Conservation (phyloP, 257 asterid species). For the Dorcoceras hygrometricum region DNA sequence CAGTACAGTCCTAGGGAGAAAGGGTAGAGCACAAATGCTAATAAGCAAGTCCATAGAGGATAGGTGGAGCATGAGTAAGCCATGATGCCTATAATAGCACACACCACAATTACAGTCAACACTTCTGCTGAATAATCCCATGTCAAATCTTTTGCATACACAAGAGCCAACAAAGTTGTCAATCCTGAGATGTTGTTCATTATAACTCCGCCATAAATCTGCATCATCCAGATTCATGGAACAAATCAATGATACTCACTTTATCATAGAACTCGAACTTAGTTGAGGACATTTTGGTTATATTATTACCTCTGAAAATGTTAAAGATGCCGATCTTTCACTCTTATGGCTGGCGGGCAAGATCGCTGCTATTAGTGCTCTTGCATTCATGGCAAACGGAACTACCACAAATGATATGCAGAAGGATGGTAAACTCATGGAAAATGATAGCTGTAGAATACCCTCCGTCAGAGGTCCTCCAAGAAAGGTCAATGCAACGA, state of each 20-base stretch:
- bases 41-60: constrained; percentile 51
- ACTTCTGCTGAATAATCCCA: constrained; percentile 72
- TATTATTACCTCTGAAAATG: constrained; percentile 59
- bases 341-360: constrained; percentile 54
- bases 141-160: constrained; percentile 50
- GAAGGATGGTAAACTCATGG: constrained; percentile 47
- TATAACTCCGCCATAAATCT: constrained; percentile 59
- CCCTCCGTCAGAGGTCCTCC: constrained; percentile 50
- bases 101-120: constrained; percentile 40
- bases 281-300: background rate
- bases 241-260: background rate
- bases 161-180: constrained; percentile 43
- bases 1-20: constrained; percentile 42
- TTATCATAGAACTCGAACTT: background rate
- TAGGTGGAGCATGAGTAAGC: constrained; percentile 40
- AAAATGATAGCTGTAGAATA: constrained; percentile 40
- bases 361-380: constrained; percentile 43
- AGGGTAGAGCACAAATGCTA: constrained; percentile 52
- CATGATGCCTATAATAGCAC: constrained; percentile 39
- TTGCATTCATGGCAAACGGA: constrained; percentile 51
- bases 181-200: constrained; percentile 64
- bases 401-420: constrained; percentile 53
- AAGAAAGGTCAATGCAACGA: constrained; percentile 40
- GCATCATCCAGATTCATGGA: constrained; percentile 1
- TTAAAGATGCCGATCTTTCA: constrained; percentile 52